phyloP scores from a whole-genome alignment of 257 asterid genomes.

The Nyctanthes arbortristis region DNA sequence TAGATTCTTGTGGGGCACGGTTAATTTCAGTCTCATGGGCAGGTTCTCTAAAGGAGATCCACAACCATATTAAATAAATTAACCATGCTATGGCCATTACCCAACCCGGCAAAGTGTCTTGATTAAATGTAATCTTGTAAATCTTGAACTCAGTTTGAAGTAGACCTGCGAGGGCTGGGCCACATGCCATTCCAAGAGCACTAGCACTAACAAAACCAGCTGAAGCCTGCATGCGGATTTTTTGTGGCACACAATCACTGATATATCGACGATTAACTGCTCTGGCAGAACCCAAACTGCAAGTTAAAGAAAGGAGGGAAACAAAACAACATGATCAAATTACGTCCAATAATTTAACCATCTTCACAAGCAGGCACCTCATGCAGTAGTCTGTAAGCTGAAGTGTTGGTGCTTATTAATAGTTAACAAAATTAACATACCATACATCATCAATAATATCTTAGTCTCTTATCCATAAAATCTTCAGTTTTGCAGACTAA shows the following conservation, averaged over 20 bases:
- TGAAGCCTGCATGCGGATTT: conserved; percentile 56
- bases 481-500: no score
- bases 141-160: conserved; percentile 49
- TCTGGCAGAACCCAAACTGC: conserved; percentile 63
- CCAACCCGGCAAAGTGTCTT: conserved; percentile 58
- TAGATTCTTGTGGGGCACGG: conserved; percentile 35
- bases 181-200: conserved; percentile 67
- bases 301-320: conserved; percentile 9
- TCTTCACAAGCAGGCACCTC: no score
- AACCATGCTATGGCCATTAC: conserved; percentile 57
- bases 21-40: conserved; percentile 28
- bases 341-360: conserved; percentile 5
- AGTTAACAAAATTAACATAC: no score
- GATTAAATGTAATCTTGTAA: conserved; percentile 44
- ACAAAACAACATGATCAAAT: conserved; percentile 1
- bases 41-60: conserved; percentile 57
- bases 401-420: no score
- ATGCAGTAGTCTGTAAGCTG: no score
- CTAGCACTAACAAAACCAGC: conserved; percentile 65
- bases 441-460: no score
- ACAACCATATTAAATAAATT: conserved; percentile 47
- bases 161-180: conserved; percentile 58
- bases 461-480: no score
- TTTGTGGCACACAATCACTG: conserved; percentile 59
- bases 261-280: conserved; percentile 60